Evolutionary conservation across 805 yeast genomes (phyloP), one percentile per base, ranked within the genome.

Genomic region (Grigorovia yakushimaensis): DNA sequence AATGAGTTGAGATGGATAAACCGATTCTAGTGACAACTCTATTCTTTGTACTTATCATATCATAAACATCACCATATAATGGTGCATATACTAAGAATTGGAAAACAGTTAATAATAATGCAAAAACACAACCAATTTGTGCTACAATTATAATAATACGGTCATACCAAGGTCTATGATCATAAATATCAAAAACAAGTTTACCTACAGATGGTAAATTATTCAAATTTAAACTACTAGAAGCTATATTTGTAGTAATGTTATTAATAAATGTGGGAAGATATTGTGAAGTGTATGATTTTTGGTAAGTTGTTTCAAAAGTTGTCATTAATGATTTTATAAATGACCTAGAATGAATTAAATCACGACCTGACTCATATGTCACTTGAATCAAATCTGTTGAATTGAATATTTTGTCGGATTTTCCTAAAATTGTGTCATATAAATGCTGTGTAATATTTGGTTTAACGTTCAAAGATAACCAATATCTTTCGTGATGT

Each of bases 111-210:
- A 84, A 62, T 58, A 85, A 79, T 52, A 85, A 73, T 58, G 81
- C 69, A 59, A 78, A 84, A 60, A 85, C 81, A 49, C 83, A 72
- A 46, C 94, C 94, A 50, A 85, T 80, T 62, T 84, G 91, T 2
- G 78, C 63, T 5, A 88, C 87, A 0, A 88, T 88, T 30, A 74
- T 52, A 15, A 81, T 58, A 5, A 77, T 78, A 4, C 76, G 69
- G 54, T 78, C 68, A 1, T 62, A 61, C 45, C 66, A 69, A 1
- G 85, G 84, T n/a, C 70, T 67, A 45, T 69, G 61, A 56, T 84
- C 88, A 3, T 58, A 41, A 38, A 51, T 61, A 0, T 52, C 35
- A 46, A 76, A 67, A 1, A 47, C 44, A 47, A 50, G n/a, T 73
- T 62, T n/a, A 72, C 71, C 24, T 54, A 55, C 18, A 13, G 47